Evolutionary conservation across 2,329 filamentous ascomycete genomes (phyloP), one percentile per base, ranked within the genome.

Genomic region (Coleophoma eucalyptorum): DNA sequence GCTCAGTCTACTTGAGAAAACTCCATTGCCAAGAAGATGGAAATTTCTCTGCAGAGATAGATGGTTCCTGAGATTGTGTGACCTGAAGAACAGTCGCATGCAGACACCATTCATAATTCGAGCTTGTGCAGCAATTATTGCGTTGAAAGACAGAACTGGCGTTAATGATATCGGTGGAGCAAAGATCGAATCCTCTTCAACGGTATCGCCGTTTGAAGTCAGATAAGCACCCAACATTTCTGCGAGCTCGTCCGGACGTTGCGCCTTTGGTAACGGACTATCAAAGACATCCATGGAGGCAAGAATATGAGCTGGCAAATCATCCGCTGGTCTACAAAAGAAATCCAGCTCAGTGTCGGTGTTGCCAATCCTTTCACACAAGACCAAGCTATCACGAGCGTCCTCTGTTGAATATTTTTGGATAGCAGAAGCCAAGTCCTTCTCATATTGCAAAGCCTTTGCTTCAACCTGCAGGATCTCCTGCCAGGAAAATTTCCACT

Each of bases 1-100:
- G 0, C 89, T 87, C 1, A 99, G 76, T 1, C 86, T 83, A 46
- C 86, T 87, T 48, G 87, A 84, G 65, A 97, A 97, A 15, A 89
- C 76, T 5, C 91, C 91, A 60, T 94, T 91, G 2, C 90, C 88
- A 6, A 97, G 75, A 1, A 97, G 77, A 48, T 95, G 89, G 57
- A 94, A 97, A 41, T 86, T 80, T 52, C 82, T 83, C 61, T 96
- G 90, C 1, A 96, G 64, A 4, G 77, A 75, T 0, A 97, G 71
- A 63, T 97, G 91, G 2, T 80, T 72, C 15, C 82, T 79, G 4
- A 99, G 69, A 10, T 82, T 74, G 62, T 96, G 89, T 5, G 83
- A 76, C 16, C 79, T 79, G 65, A 97, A 95, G 18, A 97, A 79
- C 8, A 95, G 73, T 48, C 81, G 77, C 59, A 96, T 80, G 50